Percentiles rank a stretch among this genome's conserved stretches.
Evolutionary conservation across 2,329 filamentous ascomycete species (phyloP).

Genomic region (Phyllachora maydis): DNA sequence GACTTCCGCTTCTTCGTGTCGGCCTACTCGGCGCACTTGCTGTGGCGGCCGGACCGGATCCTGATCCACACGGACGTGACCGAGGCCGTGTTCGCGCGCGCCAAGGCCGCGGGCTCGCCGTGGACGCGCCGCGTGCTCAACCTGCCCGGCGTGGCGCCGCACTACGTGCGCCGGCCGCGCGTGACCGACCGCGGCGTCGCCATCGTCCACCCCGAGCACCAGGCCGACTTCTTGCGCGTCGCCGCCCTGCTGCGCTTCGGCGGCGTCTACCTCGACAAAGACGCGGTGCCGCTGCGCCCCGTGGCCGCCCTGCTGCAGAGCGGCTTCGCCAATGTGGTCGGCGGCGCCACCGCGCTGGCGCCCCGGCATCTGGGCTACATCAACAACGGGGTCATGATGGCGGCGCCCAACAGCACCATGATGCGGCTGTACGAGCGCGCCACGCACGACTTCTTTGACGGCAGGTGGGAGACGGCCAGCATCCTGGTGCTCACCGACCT

Average conservation of each 20-base stretch:
- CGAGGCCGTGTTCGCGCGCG: slow-evolving; percentile 3
- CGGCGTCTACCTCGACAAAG: slow-evolving; percentile 11
- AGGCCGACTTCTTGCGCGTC: slow-evolving; percentile 10
- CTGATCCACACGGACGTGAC: slow-evolving; percentile 9
- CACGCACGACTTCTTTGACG: slow-evolving; percentile 7
- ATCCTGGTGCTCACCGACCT: slow-evolving; percentile 8
- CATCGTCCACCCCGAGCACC: slow-evolving; percentile 7
- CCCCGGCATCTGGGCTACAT: slow-evolving; percentile 4
- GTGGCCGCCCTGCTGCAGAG: slow-evolving; percentile 5
- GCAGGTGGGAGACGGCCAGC: slow-evolving; percentile 8
- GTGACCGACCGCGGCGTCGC: slow-evolving; percentile 3
- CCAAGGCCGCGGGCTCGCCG: slow-evolving; percentile 2
- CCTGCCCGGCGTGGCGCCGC: slow-evolving; percentile 5
- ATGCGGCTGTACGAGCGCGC: slow-evolving; percentile 5
- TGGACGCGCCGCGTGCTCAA: slow-evolving; percentile 8
- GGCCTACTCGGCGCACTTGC: slow-evolving; percentile 7
- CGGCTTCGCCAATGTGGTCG: slow-evolving; percentile 9
- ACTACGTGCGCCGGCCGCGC: slow-evolving; percentile 5
- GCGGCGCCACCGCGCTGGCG: slow-evolving; percentile 5
- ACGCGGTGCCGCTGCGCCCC: slow-evolving; percentile 8
- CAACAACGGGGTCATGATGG: slow-evolving; percentile 5
- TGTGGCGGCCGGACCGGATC: slow-evolving; percentile 6
- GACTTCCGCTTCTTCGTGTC: slow-evolving; percentile 8
- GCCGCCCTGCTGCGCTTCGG: slow-evolving; percentile 7
- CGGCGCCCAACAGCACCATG: slow-evolving; percentile 3